Conservation (phyloP, 202 grass and related monocot genomes). For the Dendrocalamus latiflorus region DNA sequence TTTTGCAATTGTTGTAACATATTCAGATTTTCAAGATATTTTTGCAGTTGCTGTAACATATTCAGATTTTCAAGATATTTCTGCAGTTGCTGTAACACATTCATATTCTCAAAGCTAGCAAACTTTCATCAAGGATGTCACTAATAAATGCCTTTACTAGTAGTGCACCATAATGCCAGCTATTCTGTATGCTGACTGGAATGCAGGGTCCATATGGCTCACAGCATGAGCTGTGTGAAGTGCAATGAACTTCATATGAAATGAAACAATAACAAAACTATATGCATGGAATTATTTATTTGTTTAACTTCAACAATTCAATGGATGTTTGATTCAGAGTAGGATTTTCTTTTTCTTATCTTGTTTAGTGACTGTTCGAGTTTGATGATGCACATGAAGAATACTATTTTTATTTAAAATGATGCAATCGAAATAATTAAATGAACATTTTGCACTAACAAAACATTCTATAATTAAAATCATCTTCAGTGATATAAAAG, state of each 20-base stretch:
- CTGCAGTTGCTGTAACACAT: no score
- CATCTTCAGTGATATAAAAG: constrained; percentile 3
- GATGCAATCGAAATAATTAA: background rate
- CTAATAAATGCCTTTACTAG: no score
- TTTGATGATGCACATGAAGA: background rate
- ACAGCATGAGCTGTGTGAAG: background rate
- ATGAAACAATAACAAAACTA: background rate
- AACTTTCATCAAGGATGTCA: no score
- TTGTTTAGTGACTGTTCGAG: background rate
- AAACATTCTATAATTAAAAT: background rate
- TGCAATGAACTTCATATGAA: background rate
- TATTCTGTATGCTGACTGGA: background rate
- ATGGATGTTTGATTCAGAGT: background rate
- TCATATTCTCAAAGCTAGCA: no score
- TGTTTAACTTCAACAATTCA: background rate
- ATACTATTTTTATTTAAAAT: constrained; percentile 15
- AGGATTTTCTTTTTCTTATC: background rate
- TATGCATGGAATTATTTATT: background rate
- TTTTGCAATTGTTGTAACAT: no score
- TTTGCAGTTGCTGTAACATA: no score
- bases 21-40: no score
- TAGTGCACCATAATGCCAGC: background rate
- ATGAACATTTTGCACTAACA: background rate
- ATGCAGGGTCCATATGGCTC: background rate
- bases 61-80: no score